Evolutionary conservation across 2,329 filamentous ascomycete species (phyloP).

Genomic region (Tolypocladium capitatum): DNA sequence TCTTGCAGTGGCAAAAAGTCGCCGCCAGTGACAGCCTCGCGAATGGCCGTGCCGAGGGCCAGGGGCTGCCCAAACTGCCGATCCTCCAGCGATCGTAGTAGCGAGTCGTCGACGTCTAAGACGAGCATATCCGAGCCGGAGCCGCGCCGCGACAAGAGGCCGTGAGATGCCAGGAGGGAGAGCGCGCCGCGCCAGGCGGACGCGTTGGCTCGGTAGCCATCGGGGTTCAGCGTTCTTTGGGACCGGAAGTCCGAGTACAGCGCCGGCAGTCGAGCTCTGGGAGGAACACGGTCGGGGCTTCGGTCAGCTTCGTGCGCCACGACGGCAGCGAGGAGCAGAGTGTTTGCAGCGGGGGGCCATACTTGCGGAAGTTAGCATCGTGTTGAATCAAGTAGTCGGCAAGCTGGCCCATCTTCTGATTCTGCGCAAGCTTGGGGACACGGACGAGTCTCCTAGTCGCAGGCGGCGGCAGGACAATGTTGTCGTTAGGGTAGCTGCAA

Average conservation of each 20-base stretch:
- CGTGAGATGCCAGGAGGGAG: conserved; percentile 52
- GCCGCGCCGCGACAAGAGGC: conserved; percentile 31
- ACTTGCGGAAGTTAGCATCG: conserved; percentile 50
- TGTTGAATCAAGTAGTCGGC: conserved; percentile 50
- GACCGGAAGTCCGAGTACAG: conserved; percentile 78
- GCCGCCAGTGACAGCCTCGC: conserved; percentile 55
- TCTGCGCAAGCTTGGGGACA: neutral
- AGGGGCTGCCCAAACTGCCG: conserved; percentile 71
- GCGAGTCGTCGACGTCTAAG: conserved; percentile 43
- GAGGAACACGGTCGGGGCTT: neutral
- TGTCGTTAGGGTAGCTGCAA: neutral
- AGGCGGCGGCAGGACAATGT: neutral
- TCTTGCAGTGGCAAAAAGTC: conserved; percentile 58
- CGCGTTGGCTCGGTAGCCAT: conserved; percentile 72
- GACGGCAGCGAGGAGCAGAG: neutral
- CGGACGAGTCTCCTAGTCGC: neutral
- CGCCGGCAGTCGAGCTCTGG: conserved; percentile 63
- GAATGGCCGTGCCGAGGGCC: conserved; percentile 64
- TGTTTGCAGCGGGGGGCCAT: neutral
- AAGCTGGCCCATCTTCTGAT: conserved; percentile 46
- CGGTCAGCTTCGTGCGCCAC: neutral
- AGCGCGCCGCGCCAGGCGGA: conserved; percentile 67
- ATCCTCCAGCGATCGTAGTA: conserved; percentile 59
- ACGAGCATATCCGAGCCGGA: conserved; percentile 34
- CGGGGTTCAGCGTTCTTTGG: conserved; percentile 65